A percentile compares a stretch with the other conserved stretches of the same genome.
phyloP scores from a whole-genome alignment of 1,284 basidiomycete genomes.

The Malassezia psittaci region DNA sequence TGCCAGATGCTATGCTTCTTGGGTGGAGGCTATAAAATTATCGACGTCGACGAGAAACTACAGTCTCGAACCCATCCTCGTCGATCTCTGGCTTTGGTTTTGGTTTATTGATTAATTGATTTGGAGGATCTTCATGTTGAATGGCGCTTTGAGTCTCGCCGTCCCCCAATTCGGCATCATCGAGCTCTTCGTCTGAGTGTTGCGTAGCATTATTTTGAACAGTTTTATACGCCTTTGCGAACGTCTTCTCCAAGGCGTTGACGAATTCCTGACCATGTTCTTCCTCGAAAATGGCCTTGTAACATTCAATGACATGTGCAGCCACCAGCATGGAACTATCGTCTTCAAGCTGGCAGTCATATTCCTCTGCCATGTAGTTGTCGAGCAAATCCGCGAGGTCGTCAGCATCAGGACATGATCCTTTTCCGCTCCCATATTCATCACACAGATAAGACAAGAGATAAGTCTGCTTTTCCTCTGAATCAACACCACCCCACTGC shows the following conservation, averaged over 20 bases:
- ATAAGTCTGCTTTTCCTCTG: conserved; percentile 35
- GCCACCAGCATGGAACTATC: conserved; percentile 33
- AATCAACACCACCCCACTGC: conserved; percentile 41
- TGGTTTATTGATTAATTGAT: conserved; percentile 7
- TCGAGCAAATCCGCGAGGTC: conserved; percentile 39
- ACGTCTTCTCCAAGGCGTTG: conserved; percentile 26
- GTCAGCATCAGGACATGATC: conserved; percentile 33
- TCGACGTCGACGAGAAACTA: conserved; percentile 27
- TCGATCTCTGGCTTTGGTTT: conserved; percentile 21
- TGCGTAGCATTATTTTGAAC: conserved; percentile 1
- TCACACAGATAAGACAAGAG: conserved; percentile 40
- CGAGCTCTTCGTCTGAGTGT: conserved; percentile 10
- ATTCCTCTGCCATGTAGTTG: conserved; percentile 40
- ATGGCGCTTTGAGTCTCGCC: conserved; percentile 1
- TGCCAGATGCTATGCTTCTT: neutral
- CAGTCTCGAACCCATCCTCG: conserved; percentile 35
- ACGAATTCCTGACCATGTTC: conserved; percentile 23
- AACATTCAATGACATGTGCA: conserved; percentile 26
- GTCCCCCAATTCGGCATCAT: conserved; percentile 17
- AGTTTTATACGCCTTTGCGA: conserved; percentile 13
- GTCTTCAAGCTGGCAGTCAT: conserved; percentile 39
- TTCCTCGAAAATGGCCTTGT: conserved; percentile 28
- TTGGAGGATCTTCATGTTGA: conserved; percentile 12
- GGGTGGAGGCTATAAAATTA: conserved; percentile 12
- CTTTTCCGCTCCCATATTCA: conserved; percentile 26